Base-by-base conservation (phyloP, 352 stramenopile genomes). In the Phytophthora sojae region DNA sequence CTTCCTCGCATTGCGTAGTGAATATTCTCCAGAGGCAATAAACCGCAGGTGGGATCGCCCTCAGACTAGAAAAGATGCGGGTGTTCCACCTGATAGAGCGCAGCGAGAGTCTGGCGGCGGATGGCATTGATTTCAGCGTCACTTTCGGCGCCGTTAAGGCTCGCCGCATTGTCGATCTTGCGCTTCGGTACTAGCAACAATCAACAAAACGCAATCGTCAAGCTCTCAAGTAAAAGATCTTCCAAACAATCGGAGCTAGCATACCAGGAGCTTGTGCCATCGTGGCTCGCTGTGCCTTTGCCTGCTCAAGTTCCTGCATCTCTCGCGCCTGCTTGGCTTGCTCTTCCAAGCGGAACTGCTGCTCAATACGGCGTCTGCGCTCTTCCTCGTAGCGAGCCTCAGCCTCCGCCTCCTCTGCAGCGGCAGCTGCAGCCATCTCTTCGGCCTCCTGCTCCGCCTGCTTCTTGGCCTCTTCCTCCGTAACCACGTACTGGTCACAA, bases 31-130 rank as follows among this genome's bases (percentile, higher is more conserved):
- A 44, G 42, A 64, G 32, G 30, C 21, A 52, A 47, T 54, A 65
- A 50, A 42, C 42, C 44, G 32, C 17, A 50, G 12, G 26, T 25
- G 39, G 42, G 32, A 60, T 55, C 29, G 54, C 56, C 42, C 60
- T 51, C 42, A 37, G 51, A 44, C 57, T 60, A 82, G 37, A 85
- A 85, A 19, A 80, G 81, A 67, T 67, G 71, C 58, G 81, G 74
- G 75, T 91, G 79, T 56, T 91, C 80, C 67, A 93, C 86, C 86
- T 93, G 62, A 77, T 92, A 92, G 50, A 93, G 74, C 15, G 82
- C 64, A 29, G 81, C 76, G 7, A 93, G 86, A 8, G 86, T 83
- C 65, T 90, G 81, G 17, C 76, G 79, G 39, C 84, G 86, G n/a
- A 81, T 70, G 21, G 66, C 69, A 12, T 79, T 81, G 57, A 92